These are phyloP conservation scores for Vanilla planifolia DNA, from an alignment of 106 monocot genomes.

Conservation along the genomic window DNA sequence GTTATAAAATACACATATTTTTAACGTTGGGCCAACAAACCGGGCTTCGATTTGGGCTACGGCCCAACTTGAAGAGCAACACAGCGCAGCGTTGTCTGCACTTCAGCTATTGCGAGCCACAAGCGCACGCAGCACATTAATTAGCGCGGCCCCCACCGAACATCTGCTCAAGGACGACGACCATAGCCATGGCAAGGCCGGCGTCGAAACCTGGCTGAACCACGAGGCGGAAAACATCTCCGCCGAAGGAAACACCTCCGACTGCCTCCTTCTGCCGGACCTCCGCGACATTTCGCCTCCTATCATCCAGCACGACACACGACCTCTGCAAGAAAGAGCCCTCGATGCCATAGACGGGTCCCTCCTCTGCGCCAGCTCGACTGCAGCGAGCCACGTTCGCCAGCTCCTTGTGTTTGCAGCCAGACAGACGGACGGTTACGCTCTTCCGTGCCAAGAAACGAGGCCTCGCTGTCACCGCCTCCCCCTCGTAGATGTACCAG, in stretches of 20 bases:
- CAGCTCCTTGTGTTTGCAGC: constrained; percentile 26
- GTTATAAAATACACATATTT: no score
- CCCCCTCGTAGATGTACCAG: constrained; percentile 52
- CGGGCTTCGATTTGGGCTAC: no score
- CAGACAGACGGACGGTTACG: constrained; percentile 13
- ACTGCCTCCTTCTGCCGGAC: constrained; percentile 41
- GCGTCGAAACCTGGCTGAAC: constrained; percentile 39
- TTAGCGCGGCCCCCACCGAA: constrained; percentile 18
- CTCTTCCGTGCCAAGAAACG: constrained; percentile 40
- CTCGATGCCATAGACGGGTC: constrained; percentile 29
- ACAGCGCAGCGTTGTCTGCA: no score
- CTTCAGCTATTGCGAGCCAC: no score
- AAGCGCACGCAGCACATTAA: no score
- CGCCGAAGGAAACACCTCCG: constrained; percentile 36
- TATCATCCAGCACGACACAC: constrained; percentile 38
- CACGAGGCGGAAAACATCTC: constrained; percentile 61
- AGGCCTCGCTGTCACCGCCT: constrained; percentile 24
- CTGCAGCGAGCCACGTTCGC: constrained; percentile 19
- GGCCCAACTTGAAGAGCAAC: no score
- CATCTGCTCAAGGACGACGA: constrained; percentile 69
- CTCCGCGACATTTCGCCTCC: constrained; percentile 36
- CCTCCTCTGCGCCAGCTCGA: background rate
- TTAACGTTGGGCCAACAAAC: no score
- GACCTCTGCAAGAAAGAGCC: constrained; percentile 44
- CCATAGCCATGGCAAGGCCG: constrained; percentile 56